Evolutionary conservation across 2,329 filamentous ascomycete species (phyloP).

Genomic region (Epichloe amarillans): DNA sequence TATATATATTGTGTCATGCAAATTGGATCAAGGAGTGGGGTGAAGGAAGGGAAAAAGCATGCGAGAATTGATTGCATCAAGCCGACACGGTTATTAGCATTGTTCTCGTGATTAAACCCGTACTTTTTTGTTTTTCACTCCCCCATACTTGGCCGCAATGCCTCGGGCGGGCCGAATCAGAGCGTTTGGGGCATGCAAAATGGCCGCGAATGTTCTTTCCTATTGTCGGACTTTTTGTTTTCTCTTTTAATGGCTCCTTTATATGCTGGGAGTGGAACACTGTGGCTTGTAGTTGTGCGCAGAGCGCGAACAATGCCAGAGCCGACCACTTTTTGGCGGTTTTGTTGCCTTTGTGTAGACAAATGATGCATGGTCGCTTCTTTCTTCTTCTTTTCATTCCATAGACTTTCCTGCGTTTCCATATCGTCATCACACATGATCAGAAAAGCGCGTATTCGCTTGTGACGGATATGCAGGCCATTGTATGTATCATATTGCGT

Average conservation of each 20-base stretch:
- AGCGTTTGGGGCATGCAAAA: background rate
- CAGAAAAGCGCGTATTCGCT: background rate
- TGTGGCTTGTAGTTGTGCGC: background rate
- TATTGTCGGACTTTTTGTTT: background rate
- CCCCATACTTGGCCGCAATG: background rate
- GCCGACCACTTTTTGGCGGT: background rate
- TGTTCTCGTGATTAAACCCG: background rate
- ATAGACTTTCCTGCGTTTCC: conserved; percentile 5
- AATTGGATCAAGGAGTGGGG: conserved; percentile 5
- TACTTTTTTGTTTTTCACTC: background rate
- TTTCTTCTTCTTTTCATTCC: background rate
- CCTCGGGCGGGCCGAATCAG: background rate
- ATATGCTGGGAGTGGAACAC: background rate
- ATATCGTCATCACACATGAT: background rate
- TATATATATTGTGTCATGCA: conserved; percentile 5
- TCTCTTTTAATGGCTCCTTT: background rate
- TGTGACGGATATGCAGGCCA: background rate
- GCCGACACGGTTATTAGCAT: background rate
- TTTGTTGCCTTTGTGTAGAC: conserved; percentile 1
- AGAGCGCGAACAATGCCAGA: background rate
- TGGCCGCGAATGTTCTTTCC: background rate
- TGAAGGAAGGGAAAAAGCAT: conserved; percentile 1
- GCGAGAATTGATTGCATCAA: conserved; percentile 1
- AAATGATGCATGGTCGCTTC: background rate
- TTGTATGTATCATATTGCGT: background rate